Evolutionary conservation across 2,329 filamentous ascomycete genomes (phyloP).

Genomic region (Ophiocordyceps unilateralis): DNA sequence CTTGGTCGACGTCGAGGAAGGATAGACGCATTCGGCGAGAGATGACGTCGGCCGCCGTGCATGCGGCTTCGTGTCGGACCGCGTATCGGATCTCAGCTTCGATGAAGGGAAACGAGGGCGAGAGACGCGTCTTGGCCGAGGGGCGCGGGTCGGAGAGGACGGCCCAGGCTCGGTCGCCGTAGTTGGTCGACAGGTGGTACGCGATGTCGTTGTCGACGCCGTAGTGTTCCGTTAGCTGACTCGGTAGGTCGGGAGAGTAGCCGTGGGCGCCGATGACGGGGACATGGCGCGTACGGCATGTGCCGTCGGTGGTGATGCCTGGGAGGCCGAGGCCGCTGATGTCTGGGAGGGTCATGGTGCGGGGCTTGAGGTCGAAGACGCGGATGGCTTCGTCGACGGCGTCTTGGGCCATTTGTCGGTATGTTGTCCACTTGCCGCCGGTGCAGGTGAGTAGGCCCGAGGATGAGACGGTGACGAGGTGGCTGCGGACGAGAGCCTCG

Average conservation of each 20-base stretch:
- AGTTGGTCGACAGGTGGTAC: constrained; percentile 21
- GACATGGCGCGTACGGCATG: constrained; percentile 58
- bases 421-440: constrained; percentile 79
- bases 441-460: constrained; percentile 67
- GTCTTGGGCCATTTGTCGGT: constrained; percentile 77
- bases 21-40: constrained; percentile 54
- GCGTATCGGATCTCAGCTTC: constrained; percentile 60
- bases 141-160: constrained; percentile 32
- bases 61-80: constrained; percentile 54
- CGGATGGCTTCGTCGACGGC: constrained; percentile 64
- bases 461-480: constrained; percentile 57
- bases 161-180: constrained; percentile 48
- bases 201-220: constrained; percentile 22
- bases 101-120: constrained; percentile 51
- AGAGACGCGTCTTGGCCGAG: constrained; percentile 38
- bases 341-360: constrained; percentile 35
- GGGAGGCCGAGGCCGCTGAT: constrained; percentile 44
- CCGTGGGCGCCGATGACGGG: constrained; percentile 64
- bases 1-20: constrained; percentile 59
- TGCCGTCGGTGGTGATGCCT: constrained; percentile 39
- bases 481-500: constrained; percentile 67
- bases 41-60: constrained; percentile 54
- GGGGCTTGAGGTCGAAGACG: constrained; percentile 41
- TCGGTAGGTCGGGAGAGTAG: constrained; percentile 23
- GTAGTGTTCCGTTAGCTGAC: constrained; percentile 19